Evolutionary conservation across 2,329 filamentous ascomycete species (phyloP).

Genomic region (Grosmannia huntii): DNA sequence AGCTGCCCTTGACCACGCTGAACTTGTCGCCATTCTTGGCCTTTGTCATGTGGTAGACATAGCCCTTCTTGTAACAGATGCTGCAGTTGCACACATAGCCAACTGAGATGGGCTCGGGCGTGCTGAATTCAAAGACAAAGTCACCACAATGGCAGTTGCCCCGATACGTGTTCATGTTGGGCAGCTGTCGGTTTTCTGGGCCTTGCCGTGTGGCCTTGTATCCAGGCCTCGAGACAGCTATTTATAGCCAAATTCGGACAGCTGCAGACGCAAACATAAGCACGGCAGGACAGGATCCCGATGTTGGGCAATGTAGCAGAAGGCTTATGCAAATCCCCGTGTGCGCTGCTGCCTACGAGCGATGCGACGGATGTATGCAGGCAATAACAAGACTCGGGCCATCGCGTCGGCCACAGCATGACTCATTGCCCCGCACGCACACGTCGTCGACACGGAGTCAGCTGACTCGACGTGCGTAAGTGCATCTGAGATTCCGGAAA

Average conservation of each 20-base stretch:
- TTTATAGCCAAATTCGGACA: too few species aligned
- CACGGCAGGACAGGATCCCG: background rate
- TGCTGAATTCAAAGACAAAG: conserved; percentile 35
- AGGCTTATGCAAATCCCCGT: too few species aligned
- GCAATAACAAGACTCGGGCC: background rate
- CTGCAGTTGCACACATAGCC: conserved; percentile 53
- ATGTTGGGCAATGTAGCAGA: too few species aligned
- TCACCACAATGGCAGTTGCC: conserved; percentile 46
- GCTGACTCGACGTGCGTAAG: background rate
- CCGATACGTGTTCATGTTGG: conserved; percentile 26
- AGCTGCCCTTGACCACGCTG: conserved; percentile 32
- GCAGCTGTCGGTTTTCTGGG: too few species aligned
- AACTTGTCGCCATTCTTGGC: conserved; percentile 19
- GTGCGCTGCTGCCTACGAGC: too few species aligned
- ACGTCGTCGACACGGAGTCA: background rate
- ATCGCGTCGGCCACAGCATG: background rate
- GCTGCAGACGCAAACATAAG: background rate
- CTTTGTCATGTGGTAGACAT: conserved; percentile 22
- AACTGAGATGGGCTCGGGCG: conserved; percentile 43
- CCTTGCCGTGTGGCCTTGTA: background rate
- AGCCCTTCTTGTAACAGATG: conserved; percentile 42
- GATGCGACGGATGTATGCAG: background rate
- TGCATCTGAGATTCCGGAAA: too few species aligned
- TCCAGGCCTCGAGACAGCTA: too few species aligned
- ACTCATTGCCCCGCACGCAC: background rate